A percentile compares a stretch with the other conserved stretches of the same genome.
Conservation (phyloP, 148 eudicot genomes). For the Fallopia convolvulus region DNA sequence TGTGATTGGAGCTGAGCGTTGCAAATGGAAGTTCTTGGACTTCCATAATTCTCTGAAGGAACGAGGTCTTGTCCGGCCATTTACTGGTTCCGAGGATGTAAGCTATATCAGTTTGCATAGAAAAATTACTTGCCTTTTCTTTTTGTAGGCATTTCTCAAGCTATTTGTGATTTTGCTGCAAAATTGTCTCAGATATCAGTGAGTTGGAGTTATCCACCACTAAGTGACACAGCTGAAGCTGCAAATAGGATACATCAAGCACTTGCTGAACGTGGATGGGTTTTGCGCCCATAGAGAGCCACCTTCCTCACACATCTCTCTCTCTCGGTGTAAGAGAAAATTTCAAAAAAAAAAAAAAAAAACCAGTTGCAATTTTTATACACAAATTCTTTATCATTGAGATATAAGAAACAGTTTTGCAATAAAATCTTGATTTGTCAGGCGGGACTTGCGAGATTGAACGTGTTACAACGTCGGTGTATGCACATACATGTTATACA, state of each 20-base stretch:
- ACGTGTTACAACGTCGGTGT: background rate
- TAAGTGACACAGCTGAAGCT: slow-evolving; percentile 88
- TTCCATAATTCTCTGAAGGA: slow-evolving; percentile 74
- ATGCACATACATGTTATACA: slow-evolving; percentile 3
- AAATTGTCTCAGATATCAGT: slow-evolving; percentile 56
- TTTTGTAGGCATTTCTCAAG: background rate
- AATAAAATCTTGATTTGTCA: slow-evolving; percentile 3
- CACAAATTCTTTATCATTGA: background rate
- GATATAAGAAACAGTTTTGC: background rate
- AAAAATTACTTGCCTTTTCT: background rate
- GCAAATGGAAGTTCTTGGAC: slow-evolving; percentile 83
- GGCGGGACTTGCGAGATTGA: background rate
- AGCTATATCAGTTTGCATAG: slow-evolving; percentile 21
- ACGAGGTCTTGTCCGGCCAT: slow-evolving; percentile 81
- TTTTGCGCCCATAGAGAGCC: slow-evolving; percentile 41
- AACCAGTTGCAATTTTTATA: background rate
- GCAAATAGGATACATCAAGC: slow-evolving; percentile 66
- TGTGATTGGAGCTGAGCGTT: slow-evolving; percentile 84
- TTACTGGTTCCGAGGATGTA: slow-evolving; percentile 97
- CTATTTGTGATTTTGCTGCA: background rate
- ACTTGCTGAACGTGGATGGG: slow-evolving; percentile 92
- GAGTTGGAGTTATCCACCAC: slow-evolving; percentile 96
- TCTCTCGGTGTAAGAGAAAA: background rate
- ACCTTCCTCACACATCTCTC: background rate
- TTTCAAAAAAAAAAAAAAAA: background rate